These are phyloP conservation scores for Coemansia reversa DNA, from an alignment of 192 early-diverging fungal species.

Conservation along the genomic window DNA sequence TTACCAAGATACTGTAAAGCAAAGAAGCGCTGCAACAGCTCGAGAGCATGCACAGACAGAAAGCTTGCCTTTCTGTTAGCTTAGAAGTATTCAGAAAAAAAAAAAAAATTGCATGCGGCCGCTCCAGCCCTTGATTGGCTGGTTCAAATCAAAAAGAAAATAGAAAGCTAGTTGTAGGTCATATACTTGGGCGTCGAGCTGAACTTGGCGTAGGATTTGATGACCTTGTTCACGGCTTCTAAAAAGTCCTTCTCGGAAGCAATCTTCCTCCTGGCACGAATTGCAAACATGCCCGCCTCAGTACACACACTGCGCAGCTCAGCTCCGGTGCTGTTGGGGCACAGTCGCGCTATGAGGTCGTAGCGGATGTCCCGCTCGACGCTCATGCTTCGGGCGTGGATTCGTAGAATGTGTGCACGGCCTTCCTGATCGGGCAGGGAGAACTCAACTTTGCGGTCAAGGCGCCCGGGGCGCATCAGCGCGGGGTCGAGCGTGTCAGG, in stretches of 20 bases:
- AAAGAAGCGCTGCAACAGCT: too few species aligned
- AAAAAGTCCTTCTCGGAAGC: conserved; percentile 99
- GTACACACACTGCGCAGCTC: conserved; percentile 99
- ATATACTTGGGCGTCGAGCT: conserved; percentile 95
- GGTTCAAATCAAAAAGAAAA: conserved; percentile 9
- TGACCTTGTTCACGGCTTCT: conserved; percentile 99
- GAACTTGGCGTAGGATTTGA: conserved; percentile 99
- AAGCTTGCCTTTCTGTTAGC: too few species aligned
- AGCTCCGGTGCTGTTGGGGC: conserved; percentile 98
- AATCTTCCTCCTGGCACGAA: conserved; percentile 95
- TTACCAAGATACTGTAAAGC: background rate
- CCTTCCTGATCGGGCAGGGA: conserved; percentile 93
- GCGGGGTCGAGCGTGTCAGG: conserved; percentile 99
- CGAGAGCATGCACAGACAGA: too few species aligned
- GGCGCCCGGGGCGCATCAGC: conserved; percentile 92
- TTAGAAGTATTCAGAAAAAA: background rate
- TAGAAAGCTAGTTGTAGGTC: conserved; percentile 63
- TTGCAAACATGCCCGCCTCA: conserved; percentile 99
- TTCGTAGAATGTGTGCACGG: conserved; percentile 96
- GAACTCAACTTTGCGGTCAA: conserved; percentile 99
- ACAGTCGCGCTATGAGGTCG: conserved; percentile 95
- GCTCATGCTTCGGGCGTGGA: conserved; percentile 98
- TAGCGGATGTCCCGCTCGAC: conserved; percentile 99
- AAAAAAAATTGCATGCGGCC: conserved; percentile 1
- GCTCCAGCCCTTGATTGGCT: conserved; percentile 1